Evolutionary conservation across 768 basidiomycete genomes (phyloP), one percentile per base, ranked within the genome.

Genomic region (Psilocybe sp.): DNA sequence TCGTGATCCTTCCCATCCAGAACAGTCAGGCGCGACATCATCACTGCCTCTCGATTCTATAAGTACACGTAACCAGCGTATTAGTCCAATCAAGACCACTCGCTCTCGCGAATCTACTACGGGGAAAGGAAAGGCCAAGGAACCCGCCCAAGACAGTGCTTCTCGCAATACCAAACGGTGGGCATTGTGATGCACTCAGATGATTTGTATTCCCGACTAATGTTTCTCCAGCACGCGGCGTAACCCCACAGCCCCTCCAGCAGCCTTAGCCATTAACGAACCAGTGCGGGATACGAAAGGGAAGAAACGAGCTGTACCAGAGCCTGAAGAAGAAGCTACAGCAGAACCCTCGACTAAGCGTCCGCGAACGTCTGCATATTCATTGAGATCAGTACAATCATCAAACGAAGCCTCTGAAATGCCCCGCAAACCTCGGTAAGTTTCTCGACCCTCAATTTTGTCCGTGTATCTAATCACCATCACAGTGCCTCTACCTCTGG

Each of bases 261-360:
- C 73, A 56, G 64, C 77, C 58, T 67, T 79, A 70, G 71, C 80
- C 50, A 92, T 91, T 69, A 85, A 84, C 83, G 91, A 92, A 76
- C 81, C 85, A 43, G 58, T 72, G 2, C 78, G 77, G 62, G 89
- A 92, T 70, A 68, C 69, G 57, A 95, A 95, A 70, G 94, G 92
- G 51, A 97, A 97, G 83, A 96, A 95, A 73, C 87, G 91, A 60
- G 92, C 91, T 35, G 81, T 77, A 31, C 85, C 87, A 42, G 88
- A 92, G 70, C 81, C 82, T 39, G 87, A 87, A 68, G 83, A 87
- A 65, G 87, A 90, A 66, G 71, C 75, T 19, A 62, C 63, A 43
- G 67, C 74, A 58, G 72, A 73, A 52, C 72, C 80, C 23, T 75
- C 84, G 46, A 73, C 73, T 49, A 89, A 90, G 69, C 87, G 83